A percentile compares a stretch with the other conserved stretches of the same genome.
Conservation (phyloP, 805 yeast genomes). For the Barnettozyma sucrosica region DNA sequence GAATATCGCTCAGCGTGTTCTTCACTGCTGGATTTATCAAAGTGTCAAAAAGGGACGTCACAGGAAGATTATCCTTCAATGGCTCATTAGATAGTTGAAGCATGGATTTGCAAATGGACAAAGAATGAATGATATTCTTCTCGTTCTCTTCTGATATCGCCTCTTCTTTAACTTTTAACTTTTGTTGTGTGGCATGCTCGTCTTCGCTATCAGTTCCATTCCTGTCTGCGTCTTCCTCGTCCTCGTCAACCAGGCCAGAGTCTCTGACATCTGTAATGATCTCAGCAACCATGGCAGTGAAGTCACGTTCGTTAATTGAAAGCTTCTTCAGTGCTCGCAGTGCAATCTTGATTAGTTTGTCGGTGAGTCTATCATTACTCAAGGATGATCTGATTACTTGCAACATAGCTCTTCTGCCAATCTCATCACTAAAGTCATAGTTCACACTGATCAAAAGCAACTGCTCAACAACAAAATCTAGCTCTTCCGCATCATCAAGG, state of each 20-base stretch:
- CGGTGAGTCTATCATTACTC: conserved; percentile 51
- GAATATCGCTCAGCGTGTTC: conserved; percentile 45
- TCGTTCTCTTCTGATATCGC: conserved; percentile 20
- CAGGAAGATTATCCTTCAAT: conserved; percentile 54
- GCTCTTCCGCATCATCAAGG: conserved; percentile 44
- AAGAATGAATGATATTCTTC: conserved; percentile 52
- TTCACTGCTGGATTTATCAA: conserved; percentile 75
- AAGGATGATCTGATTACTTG: conserved; percentile 53
- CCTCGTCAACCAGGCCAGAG: conserved; percentile 30
- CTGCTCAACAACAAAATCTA: conserved; percentile 73
- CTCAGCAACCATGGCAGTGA: conserved; percentile 79
- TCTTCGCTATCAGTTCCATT: conserved; percentile 16
- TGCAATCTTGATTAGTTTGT: conserved; percentile 46
- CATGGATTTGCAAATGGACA: conserved; percentile 62
- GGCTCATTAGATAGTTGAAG: conserved; percentile 63
- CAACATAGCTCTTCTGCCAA: conserved; percentile 77
- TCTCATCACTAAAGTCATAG: conserved; percentile 85
- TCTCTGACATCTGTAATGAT: conserved; percentile 81
- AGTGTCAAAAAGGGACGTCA: conserved; percentile 67
- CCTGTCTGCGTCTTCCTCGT: conserved; percentile 11
- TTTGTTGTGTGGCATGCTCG: conserved; percentile 1
- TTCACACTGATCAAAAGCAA: conserved; percentile 57
- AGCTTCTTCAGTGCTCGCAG: conserved; percentile 62
- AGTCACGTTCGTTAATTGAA: conserved; percentile 78
- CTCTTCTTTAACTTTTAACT: background rate